phyloP scores from a whole-genome alignment of 345 rosid genomes.

The Dipteronia sinensis region DNA sequence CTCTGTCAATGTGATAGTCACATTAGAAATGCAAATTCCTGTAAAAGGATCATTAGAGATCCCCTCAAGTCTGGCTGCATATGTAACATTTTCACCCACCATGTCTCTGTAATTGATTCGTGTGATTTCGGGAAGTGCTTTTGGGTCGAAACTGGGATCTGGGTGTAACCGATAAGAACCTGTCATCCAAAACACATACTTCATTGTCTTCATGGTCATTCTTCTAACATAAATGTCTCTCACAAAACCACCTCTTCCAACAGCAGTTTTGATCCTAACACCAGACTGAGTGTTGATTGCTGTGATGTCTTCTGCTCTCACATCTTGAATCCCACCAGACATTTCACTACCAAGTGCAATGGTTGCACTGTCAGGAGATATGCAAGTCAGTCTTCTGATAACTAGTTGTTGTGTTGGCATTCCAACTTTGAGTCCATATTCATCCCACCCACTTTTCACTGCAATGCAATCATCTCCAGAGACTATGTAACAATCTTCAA shows the following conservation, averaged over 20 bases:
- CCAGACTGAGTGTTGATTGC: constrained; percentile 58
- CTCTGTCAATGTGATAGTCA: constrained; percentile 41
- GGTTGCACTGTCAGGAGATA: constrained; percentile 76
- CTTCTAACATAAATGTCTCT: constrained; percentile 61
- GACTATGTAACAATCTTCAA: constrained; percentile 64
- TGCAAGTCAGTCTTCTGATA: constrained; percentile 64
- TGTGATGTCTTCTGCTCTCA: constrained; percentile 56
- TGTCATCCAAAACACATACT: constrained; percentile 82
- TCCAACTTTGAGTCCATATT: constrained; percentile 59
- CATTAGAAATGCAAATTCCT: constrained; percentile 73
- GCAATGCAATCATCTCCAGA: constrained; percentile 87
- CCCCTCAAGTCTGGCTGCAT: constrained; percentile 54
- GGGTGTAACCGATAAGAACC: constrained; percentile 69
- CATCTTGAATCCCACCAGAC: constrained; percentile 77
- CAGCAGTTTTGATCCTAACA: constrained; percentile 64
- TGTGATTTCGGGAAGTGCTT: constrained; percentile 54
- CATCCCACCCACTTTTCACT: constrained; percentile 79
- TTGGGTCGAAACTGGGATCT: constrained; percentile 54
- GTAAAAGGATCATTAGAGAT: constrained; percentile 31
- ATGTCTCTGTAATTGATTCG: constrained; percentile 59
- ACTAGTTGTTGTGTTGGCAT: constrained; percentile 53
- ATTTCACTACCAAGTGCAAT: constrained; percentile 86
- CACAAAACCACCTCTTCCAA: constrained; percentile 72
- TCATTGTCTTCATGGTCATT: constrained; percentile 58
- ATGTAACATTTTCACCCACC: constrained; percentile 59